Evolutionary conservation across 2,329 filamentous ascomycete species (phyloP).

Genomic region (Microsporum canis): DNA sequence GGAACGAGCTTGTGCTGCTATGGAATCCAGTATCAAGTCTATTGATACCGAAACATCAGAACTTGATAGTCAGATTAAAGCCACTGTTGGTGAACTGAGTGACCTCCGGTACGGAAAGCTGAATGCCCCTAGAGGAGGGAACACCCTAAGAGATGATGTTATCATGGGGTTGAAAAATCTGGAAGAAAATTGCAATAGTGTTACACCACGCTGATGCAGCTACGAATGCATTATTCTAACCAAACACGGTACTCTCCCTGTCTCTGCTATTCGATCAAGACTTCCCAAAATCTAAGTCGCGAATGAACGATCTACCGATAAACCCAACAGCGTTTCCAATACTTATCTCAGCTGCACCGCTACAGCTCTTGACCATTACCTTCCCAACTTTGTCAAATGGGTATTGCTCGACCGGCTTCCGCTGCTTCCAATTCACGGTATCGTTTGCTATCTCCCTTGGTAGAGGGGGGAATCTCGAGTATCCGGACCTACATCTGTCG

Average conservation of each 20-base stretch:
- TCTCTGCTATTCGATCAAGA: not conserved
- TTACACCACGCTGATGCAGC: not conserved
- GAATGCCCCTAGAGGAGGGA: slow-evolving; percentile 42
- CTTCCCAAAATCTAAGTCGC: not conserved
- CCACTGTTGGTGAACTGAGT: slow-evolving; percentile 61
- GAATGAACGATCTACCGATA: not conserved
- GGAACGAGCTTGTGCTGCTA: slow-evolving; percentile 50
- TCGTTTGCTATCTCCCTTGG: slow-evolving; percentile 24
- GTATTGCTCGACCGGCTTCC: slow-evolving; percentile 15
- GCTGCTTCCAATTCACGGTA: slow-evolving; percentile 25
- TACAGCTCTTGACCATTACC: slow-evolving; percentile 2
- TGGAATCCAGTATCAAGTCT: slow-evolving; percentile 56
- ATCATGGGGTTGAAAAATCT: slow-evolving; percentile 54
- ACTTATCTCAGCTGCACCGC: not conserved
- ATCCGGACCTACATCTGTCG: slow-evolving; percentile 21
- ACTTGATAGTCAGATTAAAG: slow-evolving; percentile 50
- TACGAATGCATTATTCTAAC: not conserved
- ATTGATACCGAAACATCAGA: slow-evolving; percentile 54
- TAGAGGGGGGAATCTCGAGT: slow-evolving; percentile 22
- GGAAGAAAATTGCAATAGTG: slow-evolving; percentile 48
- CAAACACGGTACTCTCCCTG: not conserved
- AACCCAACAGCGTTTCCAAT: not conserved
- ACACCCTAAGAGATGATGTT: slow-evolving; percentile 53
- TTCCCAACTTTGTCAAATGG: slow-evolving; percentile 18
- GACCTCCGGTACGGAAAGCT: slow-evolving; percentile 73